Conservation (phyloP, 306 rosid species). For the Casuarina cunninghamiana region DNA sequence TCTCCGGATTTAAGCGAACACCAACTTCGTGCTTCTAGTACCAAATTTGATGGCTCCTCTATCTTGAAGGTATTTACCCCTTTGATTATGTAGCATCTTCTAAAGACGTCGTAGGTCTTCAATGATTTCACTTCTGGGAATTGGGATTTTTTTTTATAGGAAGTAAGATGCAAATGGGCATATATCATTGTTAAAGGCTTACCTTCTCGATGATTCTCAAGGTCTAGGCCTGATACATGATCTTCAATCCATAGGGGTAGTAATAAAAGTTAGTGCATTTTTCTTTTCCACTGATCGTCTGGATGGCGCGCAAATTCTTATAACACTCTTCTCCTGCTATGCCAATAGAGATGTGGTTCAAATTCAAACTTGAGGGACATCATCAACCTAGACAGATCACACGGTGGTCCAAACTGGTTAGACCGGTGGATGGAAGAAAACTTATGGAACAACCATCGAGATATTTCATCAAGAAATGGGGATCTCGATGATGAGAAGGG, state of each 20-base stretch:
- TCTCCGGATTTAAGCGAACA: constrained; percentile 38
- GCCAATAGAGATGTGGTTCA: constrained; percentile 75
- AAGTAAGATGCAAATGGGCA: not conserved
- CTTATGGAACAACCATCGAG: constrained; percentile 37
- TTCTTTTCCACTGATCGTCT: not conserved
- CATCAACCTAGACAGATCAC: constrained; percentile 38
- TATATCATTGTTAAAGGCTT: not conserved
- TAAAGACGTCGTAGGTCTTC: not conserved
- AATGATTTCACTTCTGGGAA: not conserved
- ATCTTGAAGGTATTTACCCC: constrained; percentile 60
- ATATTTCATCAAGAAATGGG: constrained; percentile 38
- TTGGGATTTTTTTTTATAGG: not conserved
- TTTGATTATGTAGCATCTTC: not conserved
- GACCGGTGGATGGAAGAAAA: constrained; percentile 95
- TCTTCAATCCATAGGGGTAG: not conserved
- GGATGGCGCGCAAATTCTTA: not conserved
- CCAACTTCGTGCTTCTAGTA: constrained; percentile 44
- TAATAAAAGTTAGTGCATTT: too few species aligned
- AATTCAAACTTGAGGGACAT: constrained; percentile 64
- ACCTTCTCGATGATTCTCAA: not conserved
- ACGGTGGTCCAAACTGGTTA: constrained; percentile 56
- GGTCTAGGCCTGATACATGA: too few species aligned
- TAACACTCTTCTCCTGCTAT: constrained; percentile 19
- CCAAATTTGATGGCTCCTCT: constrained; percentile 65
- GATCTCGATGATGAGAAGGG: constrained; percentile 56